Evolutionary conservation across 1,284 basidiomycete species (phyloP).

Genomic region (Wallemia ichthyophaga): DNA sequence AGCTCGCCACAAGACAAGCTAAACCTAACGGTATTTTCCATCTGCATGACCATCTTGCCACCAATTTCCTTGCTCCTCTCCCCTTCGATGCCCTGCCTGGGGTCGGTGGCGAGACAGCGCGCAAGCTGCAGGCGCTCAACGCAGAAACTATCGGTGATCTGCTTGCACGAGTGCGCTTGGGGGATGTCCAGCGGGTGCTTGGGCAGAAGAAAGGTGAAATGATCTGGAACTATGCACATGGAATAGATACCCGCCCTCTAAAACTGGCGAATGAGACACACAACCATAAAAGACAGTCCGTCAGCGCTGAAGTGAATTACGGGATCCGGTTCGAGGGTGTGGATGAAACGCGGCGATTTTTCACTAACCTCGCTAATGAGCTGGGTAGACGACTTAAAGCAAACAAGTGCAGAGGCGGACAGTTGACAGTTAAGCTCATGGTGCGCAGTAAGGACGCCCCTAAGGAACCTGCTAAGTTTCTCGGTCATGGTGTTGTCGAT

Average conservation of each 20-base stretch:
- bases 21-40: conserved; percentile 69
- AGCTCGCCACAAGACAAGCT: conserved; percentile 62
- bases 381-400: conserved; percentile 37
- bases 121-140: conserved; percentile 42
- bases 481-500: conserved; percentile 47
- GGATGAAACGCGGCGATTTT: conserved; percentile 46
- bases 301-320: conserved; percentile 80
- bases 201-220: conserved; percentile 59
- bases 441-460: conserved; percentile 59
- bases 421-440: conserved; percentile 63
- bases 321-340: conserved; percentile 69
- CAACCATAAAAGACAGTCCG: conserved; percentile 61
- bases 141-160: conserved; percentile 36
- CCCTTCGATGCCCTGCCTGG: conserved; percentile 64
- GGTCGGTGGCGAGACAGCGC: conserved; percentile 40
- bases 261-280: conserved; percentile 53
- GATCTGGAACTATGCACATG: conserved; percentile 51
- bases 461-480: conserved; percentile 42
- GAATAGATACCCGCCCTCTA: conserved; percentile 45
- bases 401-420: conserved; percentile 34
- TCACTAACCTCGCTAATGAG: conserved; percentile 41
- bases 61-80: conserved; percentile 34
- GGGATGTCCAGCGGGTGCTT: conserved; percentile 33
- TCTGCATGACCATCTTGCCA: conserved; percentile 25
- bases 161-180: conserved; percentile 29